Percentiles rank a stretch among this genome's conserved stretches.
Conservation (phyloP, 768 basidiomycete genomes). For the Boletus patriciae region DNA sequence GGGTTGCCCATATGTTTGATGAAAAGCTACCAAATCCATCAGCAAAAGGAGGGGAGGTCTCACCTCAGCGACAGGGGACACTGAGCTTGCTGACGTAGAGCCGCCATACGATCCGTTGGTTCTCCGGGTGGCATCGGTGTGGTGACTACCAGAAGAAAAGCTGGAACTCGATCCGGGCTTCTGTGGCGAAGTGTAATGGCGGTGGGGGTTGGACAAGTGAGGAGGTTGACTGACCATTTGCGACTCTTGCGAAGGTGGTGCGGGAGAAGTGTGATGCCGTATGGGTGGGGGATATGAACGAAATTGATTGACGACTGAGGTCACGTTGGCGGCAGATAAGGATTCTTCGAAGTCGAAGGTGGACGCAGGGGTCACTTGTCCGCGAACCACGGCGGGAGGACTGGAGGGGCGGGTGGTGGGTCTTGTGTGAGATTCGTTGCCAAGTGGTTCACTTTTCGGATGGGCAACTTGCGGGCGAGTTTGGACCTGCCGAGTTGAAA, state of each 20-base stretch:
- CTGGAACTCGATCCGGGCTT: constrained; percentile 30
- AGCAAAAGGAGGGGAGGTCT: constrained; percentile 9
- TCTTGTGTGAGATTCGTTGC: constrained; percentile 13
- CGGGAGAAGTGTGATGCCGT: constrained; percentile 24
- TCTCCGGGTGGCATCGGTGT: constrained; percentile 30
- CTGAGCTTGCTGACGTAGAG: constrained; percentile 30
- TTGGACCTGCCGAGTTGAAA: constrained; percentile 6
- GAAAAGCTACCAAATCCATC: constrained; percentile 15
- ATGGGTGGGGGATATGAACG: constrained; percentile 30
- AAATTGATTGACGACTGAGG: constrained; percentile 34
- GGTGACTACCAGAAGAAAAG: constrained; percentile 20
- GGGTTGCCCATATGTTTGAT: background rate
- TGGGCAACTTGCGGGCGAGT: background rate
- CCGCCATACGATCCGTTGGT: constrained; percentile 20
- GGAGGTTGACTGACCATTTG: constrained; percentile 11
- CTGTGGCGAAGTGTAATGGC: constrained; percentile 17
- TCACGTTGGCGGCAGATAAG: constrained; percentile 30
- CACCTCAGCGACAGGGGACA: constrained; percentile 24
- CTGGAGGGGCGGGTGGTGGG: background rate
- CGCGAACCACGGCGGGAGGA: constrained; percentile 28
- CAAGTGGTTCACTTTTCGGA: constrained; percentile 16
- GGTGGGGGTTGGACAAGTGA: constrained; percentile 2
- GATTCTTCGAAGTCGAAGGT: constrained; percentile 32
- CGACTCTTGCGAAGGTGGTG: constrained; percentile 12
- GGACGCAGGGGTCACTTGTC: constrained; percentile 9